Conservation (phyloP, 768 basidiomycete species). For the Mycena belliarum region DNA sequence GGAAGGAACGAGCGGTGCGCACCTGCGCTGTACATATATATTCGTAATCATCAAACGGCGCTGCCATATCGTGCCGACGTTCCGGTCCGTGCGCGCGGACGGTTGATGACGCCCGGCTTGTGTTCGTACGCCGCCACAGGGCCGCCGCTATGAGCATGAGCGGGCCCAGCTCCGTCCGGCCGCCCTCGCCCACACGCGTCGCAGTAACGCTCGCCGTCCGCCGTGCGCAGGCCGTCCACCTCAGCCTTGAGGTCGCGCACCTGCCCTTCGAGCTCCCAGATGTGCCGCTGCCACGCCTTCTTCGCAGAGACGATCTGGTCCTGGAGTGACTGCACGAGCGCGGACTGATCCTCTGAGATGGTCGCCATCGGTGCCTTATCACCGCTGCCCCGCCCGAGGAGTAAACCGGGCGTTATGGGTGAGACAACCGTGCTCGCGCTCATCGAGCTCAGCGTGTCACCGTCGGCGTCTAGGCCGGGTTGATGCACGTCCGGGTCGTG, state of each 20-base stretch:
- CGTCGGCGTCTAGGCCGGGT: conserved; percentile 41
- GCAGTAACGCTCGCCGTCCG: conserved; percentile 47
- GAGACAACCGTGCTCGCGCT: conserved; percentile 44
- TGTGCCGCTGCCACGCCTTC: conserved; percentile 68
- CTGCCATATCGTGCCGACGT: conserved; percentile 63
- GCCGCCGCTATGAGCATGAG: background rate
- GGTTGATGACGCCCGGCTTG: conserved; percentile 51
- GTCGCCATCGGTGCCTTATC: conserved; percentile 31
- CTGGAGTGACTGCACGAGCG: conserved; percentile 54
- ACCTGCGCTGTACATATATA: background rate
- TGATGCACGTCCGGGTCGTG: conserved; percentile 32
- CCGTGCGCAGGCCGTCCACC: conserved; percentile 54
- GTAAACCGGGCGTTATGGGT: conserved; percentile 47
- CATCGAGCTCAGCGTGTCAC: conserved; percentile 52
- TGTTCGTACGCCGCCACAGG: conserved; percentile 14
- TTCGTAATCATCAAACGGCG: conserved; percentile 35
- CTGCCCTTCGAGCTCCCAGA: conserved; percentile 76
- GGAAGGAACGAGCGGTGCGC: conserved; percentile 1
- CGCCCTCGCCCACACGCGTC: conserved; percentile 60
- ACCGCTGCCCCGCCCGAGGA: conserved; percentile 24
- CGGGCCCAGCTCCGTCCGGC: conserved; percentile 1
- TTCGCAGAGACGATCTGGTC: conserved; percentile 60
- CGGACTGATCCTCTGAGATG: conserved; percentile 41
- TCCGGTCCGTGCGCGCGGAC: conserved; percentile 71
- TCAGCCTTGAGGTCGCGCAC: conserved; percentile 72